Evolutionary conservation across 495 filamentous ascomycete species (phyloP).

Genomic region (Thozetella sp.): DNA sequence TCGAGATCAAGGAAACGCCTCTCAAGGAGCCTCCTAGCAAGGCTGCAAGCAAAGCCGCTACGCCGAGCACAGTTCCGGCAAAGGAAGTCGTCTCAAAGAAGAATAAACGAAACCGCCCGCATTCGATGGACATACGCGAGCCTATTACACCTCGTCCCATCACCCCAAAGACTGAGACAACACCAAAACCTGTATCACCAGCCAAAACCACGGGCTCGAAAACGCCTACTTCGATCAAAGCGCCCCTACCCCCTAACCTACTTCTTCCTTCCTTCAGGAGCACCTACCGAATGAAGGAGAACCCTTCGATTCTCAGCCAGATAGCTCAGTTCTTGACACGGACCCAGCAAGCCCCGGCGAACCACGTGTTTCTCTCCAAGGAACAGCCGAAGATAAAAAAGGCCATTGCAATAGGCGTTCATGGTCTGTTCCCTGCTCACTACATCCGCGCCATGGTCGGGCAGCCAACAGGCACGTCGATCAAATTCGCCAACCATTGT

Average conservation of each 20-base stretch:
- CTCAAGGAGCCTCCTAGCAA: slow-evolving; percentile 35
- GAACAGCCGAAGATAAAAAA: slow-evolving; percentile 73
- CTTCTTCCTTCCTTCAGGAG: slow-evolving; percentile 68
- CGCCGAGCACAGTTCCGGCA: slow-evolving; percentile 17
- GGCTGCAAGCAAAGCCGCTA: slow-evolving; percentile 21
- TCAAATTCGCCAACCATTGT: slow-evolving; percentile 88
- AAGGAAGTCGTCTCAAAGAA: slow-evolving; percentile 35
- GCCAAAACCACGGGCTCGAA: slow-evolving; percentile 21
- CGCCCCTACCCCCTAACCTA: slow-evolving; percentile 57
- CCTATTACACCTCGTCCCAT: slow-evolving; percentile 26
- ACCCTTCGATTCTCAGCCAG: slow-evolving; percentile 71
- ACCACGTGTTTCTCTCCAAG: slow-evolving; percentile 73
- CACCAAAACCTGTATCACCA: slow-evolving; percentile 18
- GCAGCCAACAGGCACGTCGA: slow-evolving; percentile 92
- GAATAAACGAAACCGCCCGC: slow-evolving; percentile 48
- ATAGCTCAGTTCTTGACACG: slow-evolving; percentile 68
- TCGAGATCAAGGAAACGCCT: slow-evolving; percentile 45
- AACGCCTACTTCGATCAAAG: slow-evolving; percentile 31
- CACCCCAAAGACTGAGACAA: slow-evolving; percentile 34
- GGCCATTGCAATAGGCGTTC: slow-evolving; percentile 90
- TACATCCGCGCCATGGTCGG: slow-evolving; percentile 85
- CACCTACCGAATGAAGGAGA: slow-evolving; percentile 68
- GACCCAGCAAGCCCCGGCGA: slow-evolving; percentile 58
- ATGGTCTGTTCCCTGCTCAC: slow-evolving; percentile 89
- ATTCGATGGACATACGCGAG: slow-evolving; percentile 48